Conservation (phyloP, 805 yeast genomes). For the Monosporozyma siamensis region DNA sequence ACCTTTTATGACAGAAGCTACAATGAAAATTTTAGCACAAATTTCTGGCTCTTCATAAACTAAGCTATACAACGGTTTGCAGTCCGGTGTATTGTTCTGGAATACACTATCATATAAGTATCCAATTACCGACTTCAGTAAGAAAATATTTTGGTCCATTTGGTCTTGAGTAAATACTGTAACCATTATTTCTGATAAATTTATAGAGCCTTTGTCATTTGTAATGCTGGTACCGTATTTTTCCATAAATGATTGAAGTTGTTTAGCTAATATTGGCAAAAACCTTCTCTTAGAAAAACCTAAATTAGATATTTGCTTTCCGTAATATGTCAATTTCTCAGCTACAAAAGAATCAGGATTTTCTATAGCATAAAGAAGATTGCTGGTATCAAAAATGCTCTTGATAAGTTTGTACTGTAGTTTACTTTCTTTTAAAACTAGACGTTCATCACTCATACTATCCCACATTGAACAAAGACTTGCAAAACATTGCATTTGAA, state of each 20-base stretch:
- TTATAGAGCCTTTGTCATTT: too few species aligned
- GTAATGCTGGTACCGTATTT: slow-evolving; percentile 26
- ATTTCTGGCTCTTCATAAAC: slow-evolving; percentile 54
- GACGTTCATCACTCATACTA: slow-evolving; percentile 39
- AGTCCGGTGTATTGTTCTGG: slow-evolving; percentile 13
- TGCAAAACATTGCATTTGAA: too few species aligned
- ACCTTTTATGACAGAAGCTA: slow-evolving; percentile 12
- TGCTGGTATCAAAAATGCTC: slow-evolving; percentile 35
- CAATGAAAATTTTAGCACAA: slow-evolving; percentile 41
- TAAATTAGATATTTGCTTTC: slow-evolving; percentile 37
- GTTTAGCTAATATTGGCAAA: slow-evolving; percentile 47
- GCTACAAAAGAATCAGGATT: slow-evolving; percentile 17
- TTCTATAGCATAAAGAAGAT: slow-evolving; percentile 34
- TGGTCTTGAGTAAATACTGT: slow-evolving; percentile 42
- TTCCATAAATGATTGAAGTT: slow-evolving; percentile 33
- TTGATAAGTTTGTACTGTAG: slow-evolving; percentile 52
- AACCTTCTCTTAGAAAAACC: slow-evolving; percentile 59
- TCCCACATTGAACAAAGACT: slow-evolving; percentile 9
- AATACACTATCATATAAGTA: slow-evolving; percentile 37
- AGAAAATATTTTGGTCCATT: slow-evolving; percentile 46
- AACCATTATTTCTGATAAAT: slow-evolving; percentile 14
- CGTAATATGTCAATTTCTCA: slow-evolving; percentile 14
- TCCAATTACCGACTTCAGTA: slow-evolving; percentile 50
- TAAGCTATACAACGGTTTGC: slow-evolving; percentile 31
- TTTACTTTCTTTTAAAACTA: slow-evolving; percentile 33